phyloP scores from a whole-genome alignment of 176 grass and related monocot species.

The Thalia dealbata region DNA sequence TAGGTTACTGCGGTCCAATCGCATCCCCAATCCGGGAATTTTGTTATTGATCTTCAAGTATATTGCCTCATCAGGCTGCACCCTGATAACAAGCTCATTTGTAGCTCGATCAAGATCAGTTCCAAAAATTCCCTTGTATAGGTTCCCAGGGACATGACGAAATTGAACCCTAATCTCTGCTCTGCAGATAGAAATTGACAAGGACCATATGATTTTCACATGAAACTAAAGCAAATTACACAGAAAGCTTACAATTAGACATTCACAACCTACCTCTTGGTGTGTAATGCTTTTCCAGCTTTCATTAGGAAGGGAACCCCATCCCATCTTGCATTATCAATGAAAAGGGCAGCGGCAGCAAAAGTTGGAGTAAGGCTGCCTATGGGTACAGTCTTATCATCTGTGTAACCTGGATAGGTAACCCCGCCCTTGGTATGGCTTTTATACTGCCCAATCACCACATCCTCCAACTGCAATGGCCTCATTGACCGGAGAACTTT shows the following conservation, averaged over 20 bases:
- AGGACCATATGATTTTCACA: not conserved
- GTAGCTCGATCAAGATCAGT: conserved; percentile 78
- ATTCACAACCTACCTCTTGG: conserved; percentile 39
- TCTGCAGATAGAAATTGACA: conserved; percentile 31
- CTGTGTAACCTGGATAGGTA: conserved; percentile 64
- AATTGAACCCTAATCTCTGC: conserved; percentile 98
- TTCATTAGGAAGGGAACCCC: conserved; percentile 99
- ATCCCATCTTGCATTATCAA: conserved; percentile 95
- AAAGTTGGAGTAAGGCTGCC: conserved; percentile 87
- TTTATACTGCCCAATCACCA: conserved; percentile 87
- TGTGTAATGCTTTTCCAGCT: conserved; percentile 91
- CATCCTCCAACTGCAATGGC: conserved; percentile 68
- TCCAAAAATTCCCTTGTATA: conserved; percentile 78
- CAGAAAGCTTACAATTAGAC: not conserved
- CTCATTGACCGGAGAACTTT: conserved; percentile 96
- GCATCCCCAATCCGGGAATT: conserved; percentile 87
- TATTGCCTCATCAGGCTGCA: conserved; percentile 88
- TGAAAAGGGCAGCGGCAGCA: conserved; percentile 82
- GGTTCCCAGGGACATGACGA: conserved; percentile 92
- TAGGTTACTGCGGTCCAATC: conserved; percentile 84
- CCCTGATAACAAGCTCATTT: conserved; percentile 93
- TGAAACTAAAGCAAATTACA: not conserved
- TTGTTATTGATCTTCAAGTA: conserved; percentile 99
- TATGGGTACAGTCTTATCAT: conserved; percentile 83
- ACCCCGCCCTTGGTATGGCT: conserved; percentile 74